Conservation (phyloP, 176 grass and related monocot genomes). For the Melocanna baccifera region DNA sequence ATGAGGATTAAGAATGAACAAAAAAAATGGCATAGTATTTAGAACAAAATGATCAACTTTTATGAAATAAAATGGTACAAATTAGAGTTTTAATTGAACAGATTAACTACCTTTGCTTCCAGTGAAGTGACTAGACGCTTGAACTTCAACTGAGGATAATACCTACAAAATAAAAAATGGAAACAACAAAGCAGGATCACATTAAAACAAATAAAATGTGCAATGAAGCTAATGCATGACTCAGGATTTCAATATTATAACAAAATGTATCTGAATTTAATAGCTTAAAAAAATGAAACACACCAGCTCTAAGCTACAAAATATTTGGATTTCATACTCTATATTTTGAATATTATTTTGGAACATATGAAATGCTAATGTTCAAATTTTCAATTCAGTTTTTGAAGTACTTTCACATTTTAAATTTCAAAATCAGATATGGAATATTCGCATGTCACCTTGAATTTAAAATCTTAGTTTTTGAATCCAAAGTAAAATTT, state of each 20-base stretch:
- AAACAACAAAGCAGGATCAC: not conserved
- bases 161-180: constrained; percentile 46
- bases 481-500: not conserved
- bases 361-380: not conserved
- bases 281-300: not conserved
- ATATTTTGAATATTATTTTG: not conserved
- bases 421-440: not conserved
- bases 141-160: constrained; percentile 78
- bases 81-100: constrained; percentile 17
- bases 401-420: constrained; percentile 9
- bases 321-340: not conserved
- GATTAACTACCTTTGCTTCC: constrained; percentile 69
- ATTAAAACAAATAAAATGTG: constrained; percentile 10
- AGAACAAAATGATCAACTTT: constrained; percentile 8
- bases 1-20: constrained; percentile 10
- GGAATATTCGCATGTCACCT: not conserved
- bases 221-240: not conserved
- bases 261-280: not conserved
- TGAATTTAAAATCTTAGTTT: not conserved
- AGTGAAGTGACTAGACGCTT: constrained; percentile 63
- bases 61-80: not conserved
- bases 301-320: not conserved
- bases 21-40: not conserved
- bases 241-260: not conserved
- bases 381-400: not conserved